A percentile compares a stretch with the other conserved stretches of the same genome.
These are phyloP conservation scores for Suillus bovinus DNA, from an alignment of 768 basidiomycete species.

Conservation along the genomic window DNA sequence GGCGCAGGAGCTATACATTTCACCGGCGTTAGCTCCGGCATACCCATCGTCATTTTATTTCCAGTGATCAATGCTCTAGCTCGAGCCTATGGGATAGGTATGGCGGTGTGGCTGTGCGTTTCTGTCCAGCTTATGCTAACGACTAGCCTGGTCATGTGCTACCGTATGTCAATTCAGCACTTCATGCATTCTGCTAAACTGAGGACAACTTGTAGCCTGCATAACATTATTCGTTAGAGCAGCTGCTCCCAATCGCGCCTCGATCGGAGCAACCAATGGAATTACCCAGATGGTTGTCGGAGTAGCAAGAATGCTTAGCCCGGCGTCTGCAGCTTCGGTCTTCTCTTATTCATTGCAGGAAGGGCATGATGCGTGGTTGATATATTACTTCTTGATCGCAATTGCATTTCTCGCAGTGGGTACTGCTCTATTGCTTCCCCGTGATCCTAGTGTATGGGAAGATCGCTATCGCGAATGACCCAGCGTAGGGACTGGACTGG, in stretches of 20 bases:
- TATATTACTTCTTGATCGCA: neutral
- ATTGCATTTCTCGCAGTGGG: neutral
- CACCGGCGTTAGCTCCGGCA: constrained; percentile 27
- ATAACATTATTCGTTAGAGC: neutral
- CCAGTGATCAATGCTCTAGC: constrained; percentile 32
- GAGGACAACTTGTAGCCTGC: neutral
- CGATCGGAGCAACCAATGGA: neutral
- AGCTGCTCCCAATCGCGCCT: constrained; percentile 9
- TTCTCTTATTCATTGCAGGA: neutral
- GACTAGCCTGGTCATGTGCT: constrained; percentile 30
- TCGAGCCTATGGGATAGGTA: constrained; percentile 18
- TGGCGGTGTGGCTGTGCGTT: constrained; percentile 30
- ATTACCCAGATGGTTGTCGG: neutral
- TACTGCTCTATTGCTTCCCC: neutral
- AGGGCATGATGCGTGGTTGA: neutral
- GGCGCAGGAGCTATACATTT: constrained; percentile 46
- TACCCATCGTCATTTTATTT: constrained; percentile 33
- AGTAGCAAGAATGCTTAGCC: neutral
- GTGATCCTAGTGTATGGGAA: neutral
- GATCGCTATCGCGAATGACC: neutral
- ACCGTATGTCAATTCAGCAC: constrained; percentile 23
- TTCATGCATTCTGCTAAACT: neutral
- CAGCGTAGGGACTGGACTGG: too few species aligned
- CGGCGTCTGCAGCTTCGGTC: neutral
- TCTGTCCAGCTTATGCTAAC: constrained; percentile 25